Percentiles rank a stretch among this genome's conserved stretches.
phyloP scores from a whole-genome alignment of 2,329 filamentous ascomycete species.

The Ophiostoma himal-ulmi region DNA sequence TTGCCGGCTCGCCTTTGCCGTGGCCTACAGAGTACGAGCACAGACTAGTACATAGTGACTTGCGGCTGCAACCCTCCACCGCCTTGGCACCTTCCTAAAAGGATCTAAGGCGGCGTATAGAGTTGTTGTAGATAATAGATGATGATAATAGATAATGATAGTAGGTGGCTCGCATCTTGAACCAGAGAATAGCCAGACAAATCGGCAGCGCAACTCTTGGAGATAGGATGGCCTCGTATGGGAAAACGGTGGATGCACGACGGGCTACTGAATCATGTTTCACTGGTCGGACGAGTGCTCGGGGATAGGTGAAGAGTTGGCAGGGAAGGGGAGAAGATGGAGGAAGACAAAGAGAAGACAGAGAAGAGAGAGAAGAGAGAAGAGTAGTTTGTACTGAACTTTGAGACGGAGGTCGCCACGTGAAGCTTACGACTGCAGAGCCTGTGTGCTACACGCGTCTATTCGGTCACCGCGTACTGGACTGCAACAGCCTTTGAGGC shows the following conservation, averaged over 20 bases:
- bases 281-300: not conserved
- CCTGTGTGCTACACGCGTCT: not conserved
- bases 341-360: not conserved
- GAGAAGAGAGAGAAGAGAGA: not conserved
- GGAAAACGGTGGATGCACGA: not conserved
- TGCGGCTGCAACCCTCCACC: slow-evolving; percentile 9
- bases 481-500: not conserved
- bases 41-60: not conserved
- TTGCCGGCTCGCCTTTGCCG: slow-evolving; percentile 2
- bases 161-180: not conserved
- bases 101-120: not conserved
- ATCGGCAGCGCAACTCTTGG: not conserved
- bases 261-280: not conserved
- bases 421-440: not conserved
- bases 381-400: not conserved
- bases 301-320: not conserved
- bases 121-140: not conserved
- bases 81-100: slow-evolving; percentile 14
- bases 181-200: not conserved
- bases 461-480: not conserved
- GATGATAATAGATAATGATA: not conserved
- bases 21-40: not conserved
- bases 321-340: not conserved
- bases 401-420: not conserved
- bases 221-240: not conserved